phyloP scores from a whole-genome alignment of 1,284 basidiomycete species.

The Vanrija pseudolonga region DNA sequence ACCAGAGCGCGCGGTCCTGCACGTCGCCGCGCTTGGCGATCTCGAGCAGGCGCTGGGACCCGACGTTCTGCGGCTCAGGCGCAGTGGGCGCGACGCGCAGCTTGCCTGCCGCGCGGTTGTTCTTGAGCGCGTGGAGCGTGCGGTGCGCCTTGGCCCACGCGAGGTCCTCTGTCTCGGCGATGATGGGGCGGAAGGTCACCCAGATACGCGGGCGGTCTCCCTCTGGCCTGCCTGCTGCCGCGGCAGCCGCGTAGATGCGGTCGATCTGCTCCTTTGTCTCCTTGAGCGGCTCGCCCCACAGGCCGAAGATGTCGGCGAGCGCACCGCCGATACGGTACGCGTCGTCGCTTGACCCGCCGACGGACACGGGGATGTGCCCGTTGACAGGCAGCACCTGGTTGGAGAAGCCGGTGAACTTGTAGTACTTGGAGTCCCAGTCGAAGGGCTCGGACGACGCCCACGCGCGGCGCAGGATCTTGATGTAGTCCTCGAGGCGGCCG shows the following conservation, averaged over 20 bases:
- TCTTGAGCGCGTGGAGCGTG: constrained; percentile 22
- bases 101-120: not conserved
- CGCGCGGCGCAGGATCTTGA: constrained; percentile 30
- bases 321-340: constrained; percentile 33
- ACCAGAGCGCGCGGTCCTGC: constrained; percentile 35
- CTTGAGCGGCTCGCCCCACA: constrained; percentile 37
- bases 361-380: constrained; percentile 25
- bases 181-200: constrained; percentile 37
- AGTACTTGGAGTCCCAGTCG: constrained; percentile 36
- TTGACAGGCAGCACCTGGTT: constrained; percentile 25
- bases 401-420: constrained; percentile 30
- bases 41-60: constrained; percentile 32
- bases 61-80: constrained; percentile 22
- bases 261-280: constrained; percentile 39
- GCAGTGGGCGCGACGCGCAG: not conserved
- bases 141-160: constrained; percentile 34
- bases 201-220: constrained; percentile 30
- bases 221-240: constrained; percentile 23
- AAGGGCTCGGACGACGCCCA: constrained; percentile 28
- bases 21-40: constrained; percentile 32
- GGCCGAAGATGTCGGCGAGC: constrained; percentile 33
- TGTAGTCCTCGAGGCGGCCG: constrained; percentile 33
- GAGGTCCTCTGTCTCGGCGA: constrained; percentile 36
- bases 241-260: constrained; percentile 32
- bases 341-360: constrained; percentile 32